These are phyloP conservation scores for Tuber umbilicatum DNA, from an alignment of 495 filamentous ascomycete genomes.

Conservation along the genomic window DNA sequence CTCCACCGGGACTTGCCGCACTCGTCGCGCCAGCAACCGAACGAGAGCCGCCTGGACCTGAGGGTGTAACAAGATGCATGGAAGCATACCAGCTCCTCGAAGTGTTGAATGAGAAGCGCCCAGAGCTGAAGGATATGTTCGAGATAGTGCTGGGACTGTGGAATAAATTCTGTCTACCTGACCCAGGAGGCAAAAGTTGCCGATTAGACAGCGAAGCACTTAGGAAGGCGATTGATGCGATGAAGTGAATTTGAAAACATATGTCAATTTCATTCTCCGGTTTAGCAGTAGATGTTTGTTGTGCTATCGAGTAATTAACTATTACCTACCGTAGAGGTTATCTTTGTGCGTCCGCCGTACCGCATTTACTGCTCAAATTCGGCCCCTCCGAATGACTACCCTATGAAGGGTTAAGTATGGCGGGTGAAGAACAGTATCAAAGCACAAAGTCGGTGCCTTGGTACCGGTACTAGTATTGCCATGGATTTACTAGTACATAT, in stretches of 20 bases:
- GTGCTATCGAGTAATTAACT: not conserved
- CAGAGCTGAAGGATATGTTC: conserved; percentile 27
- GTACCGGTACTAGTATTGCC: too few species aligned
- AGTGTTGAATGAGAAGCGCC: conserved; percentile 15
- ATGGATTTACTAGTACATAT: too few species aligned
- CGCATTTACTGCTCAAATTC: too few species aligned
- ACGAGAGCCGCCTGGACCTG: not conserved
- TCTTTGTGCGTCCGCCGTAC: not conserved
- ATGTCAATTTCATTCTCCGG: not conserved
- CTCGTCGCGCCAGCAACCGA: not conserved
- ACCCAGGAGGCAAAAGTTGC: conserved; percentile 16
- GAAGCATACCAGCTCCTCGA: conserved; percentile 27
- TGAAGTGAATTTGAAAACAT: conserved; percentile 10
- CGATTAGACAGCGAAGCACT: conserved; percentile 23
- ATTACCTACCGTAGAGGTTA: not conserved
- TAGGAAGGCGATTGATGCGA: conserved; percentile 19
- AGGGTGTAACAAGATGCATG: conserved; percentile 15
- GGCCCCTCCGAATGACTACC: too few species aligned
- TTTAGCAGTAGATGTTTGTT: not conserved
- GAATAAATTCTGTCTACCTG: conserved; percentile 21
- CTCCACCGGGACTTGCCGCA: not conserved
- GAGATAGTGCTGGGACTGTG: conserved; percentile 29
- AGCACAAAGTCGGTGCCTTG: too few species aligned
- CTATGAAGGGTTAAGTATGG: too few species aligned
- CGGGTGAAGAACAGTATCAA: too few species aligned